A percentile compares a stretch with the other conserved stretches of the same genome.
These are phyloP conservation scores for Coemansia sp. DNA, from an alignment of 192 early-diverging fungal genomes.

Conservation along the genomic window DNA sequence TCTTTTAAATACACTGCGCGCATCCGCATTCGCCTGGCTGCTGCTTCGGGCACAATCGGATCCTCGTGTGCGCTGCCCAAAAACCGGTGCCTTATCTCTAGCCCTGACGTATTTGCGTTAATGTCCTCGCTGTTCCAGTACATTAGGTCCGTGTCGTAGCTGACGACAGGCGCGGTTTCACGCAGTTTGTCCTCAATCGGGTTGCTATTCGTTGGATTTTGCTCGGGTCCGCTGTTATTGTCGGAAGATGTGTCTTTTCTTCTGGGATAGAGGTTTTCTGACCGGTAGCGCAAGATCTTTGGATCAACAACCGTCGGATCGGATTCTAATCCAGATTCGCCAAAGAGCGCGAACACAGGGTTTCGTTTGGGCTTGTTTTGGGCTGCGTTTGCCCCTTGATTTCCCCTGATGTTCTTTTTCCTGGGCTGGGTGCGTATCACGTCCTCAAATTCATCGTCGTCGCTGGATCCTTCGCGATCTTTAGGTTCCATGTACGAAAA, in stretches of 20 bases:
- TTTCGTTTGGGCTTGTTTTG: conserved; percentile 18
- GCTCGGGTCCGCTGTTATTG: not conserved
- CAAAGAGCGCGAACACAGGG: conserved; percentile 37
- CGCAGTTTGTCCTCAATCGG: conserved; percentile 55
- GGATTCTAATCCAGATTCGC: conserved; percentile 12
- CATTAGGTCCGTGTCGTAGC: conserved; percentile 67
- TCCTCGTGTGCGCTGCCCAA: conserved; percentile 66
- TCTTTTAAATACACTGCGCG: conserved; percentile 54
- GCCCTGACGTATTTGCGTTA: conserved; percentile 59
- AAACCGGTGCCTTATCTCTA: conserved; percentile 65
- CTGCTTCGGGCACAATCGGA: conserved; percentile 58
- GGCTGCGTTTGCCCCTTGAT: not conserved
- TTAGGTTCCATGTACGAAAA: conserved; percentile 6
- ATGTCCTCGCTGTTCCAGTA: conserved; percentile 67
- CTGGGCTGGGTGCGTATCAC: conserved; percentile 1
- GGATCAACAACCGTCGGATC: conserved; percentile 34
- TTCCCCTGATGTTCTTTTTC: not conserved
- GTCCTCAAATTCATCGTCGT: conserved; percentile 52
- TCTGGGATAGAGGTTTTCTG: not conserved
- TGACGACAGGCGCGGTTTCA: conserved; percentile 64
- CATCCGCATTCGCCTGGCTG: conserved; percentile 59
- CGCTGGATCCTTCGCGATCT: conserved; percentile 11
- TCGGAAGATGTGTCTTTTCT: not conserved
- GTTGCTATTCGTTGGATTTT: conserved; percentile 5
- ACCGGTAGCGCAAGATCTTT: conserved; percentile 9